phyloP scores from a whole-genome alignment of 345 rosid genomes.

The Sisymbrium altissimum region DNA sequence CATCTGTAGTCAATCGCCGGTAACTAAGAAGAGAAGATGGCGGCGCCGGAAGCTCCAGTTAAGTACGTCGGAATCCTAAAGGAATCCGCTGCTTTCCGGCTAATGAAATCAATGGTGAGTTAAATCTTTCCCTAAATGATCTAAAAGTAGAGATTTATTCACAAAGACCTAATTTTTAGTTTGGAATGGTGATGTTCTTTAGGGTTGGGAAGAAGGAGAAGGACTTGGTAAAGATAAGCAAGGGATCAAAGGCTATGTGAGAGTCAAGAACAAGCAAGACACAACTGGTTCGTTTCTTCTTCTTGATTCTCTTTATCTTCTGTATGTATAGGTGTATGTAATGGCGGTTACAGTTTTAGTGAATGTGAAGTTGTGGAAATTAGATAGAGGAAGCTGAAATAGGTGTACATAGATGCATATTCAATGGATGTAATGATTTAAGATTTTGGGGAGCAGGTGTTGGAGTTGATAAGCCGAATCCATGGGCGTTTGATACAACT shows the following conservation, averaged over 20 bases:
- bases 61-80: conserved; percentile 75
- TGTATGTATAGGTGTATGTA: not conserved
- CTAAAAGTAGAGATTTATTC: not conserved
- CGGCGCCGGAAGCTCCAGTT: conserved; percentile 88
- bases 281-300: conserved; percentile 50
- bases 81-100: conserved; percentile 88
- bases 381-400: not conserved
- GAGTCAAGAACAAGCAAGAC: conserved; percentile 89
- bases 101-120: conserved; percentile 93
- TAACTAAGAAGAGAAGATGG: conserved; percentile 44
- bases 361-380: not conserved
- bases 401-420: not conserved
- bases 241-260: conserved; percentile 87
- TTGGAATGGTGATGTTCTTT: conserved; percentile 4
- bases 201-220: conserved; percentile 99
- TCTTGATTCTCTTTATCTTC: not conserved
- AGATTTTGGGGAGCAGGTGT: conserved; percentile 48
- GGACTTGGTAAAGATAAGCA: conserved; percentile 98
- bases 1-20: conserved; percentile 28
- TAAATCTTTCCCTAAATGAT: not conserved
- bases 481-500: conserved; percentile 94
- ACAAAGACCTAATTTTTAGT: not conserved
- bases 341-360: not conserved
- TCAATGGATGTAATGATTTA: not conserved
- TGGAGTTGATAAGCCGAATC: conserved; percentile 84